A percentile compares a stretch with the other conserved stretches of the same genome.
These are phyloP conservation scores for Podila epigama DNA, from an alignment of 192 early-diverging fungal species.

Conservation along the genomic window DNA sequence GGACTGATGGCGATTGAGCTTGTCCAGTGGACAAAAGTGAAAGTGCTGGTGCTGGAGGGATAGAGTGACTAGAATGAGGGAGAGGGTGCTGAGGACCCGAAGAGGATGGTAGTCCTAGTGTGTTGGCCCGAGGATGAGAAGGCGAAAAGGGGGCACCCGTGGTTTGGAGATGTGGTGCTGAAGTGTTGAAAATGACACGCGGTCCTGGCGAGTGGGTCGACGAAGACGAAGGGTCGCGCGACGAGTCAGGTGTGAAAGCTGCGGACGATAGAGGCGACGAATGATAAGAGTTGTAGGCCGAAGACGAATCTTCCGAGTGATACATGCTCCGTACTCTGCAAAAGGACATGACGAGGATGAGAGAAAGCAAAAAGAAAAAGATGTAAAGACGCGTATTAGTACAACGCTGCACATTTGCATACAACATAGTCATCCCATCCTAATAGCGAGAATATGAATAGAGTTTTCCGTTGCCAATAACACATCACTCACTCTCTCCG, in stretches of 20 bases:
- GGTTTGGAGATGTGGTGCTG: slow-evolving; percentile 9
- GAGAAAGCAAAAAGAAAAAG: no score
- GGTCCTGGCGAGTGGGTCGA: slow-evolving; percentile 18
- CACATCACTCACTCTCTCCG: slow-evolving; percentile 36
- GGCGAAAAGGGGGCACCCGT: slow-evolving; percentile 13
- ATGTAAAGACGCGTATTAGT: no score
- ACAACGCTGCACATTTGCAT: no score
- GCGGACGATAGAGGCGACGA: slow-evolving; percentile 31
- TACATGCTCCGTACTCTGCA: slow-evolving; percentile 45
- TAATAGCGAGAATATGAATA: no score
- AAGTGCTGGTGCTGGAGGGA: slow-evolving; percentile 17
- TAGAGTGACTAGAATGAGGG: neutral
- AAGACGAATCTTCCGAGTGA: slow-evolving; percentile 35
- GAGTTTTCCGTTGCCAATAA: no score
- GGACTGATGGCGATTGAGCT: neutral
- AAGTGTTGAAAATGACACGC: slow-evolving; percentile 17
- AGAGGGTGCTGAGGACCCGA: slow-evolving; percentile 17
- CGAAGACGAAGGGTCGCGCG: slow-evolving; percentile 11
- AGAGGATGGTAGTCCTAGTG: slow-evolving; percentile 17
- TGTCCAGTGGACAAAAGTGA: neutral
- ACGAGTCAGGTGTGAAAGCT: slow-evolving; percentile 7
- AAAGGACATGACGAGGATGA: neutral
- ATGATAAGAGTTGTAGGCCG: slow-evolving; percentile 23
- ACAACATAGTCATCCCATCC: no score
- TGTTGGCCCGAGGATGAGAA: slow-evolving; percentile 19